These are phyloP conservation scores for Murraya koenigii DNA, from an alignment of 345 rosid species.

Conservation along the genomic window DNA sequence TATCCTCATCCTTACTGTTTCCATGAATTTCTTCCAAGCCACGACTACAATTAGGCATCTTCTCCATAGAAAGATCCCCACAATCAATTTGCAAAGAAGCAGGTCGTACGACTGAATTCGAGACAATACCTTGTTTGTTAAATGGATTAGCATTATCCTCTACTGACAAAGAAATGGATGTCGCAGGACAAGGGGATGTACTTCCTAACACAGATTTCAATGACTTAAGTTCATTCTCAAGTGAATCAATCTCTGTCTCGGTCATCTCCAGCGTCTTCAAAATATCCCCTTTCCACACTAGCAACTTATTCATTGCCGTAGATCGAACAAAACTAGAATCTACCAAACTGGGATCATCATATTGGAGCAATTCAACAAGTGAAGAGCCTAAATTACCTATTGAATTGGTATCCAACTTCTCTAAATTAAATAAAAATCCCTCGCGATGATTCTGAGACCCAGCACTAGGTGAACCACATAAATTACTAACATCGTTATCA, in stretches of 20 bases:
- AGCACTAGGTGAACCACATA: slow-evolving; percentile 59
- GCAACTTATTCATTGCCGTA: slow-evolving; percentile 58
- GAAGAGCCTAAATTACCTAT: slow-evolving; percentile 56
- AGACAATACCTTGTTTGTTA: slow-evolving; percentile 30
- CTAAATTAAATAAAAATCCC: slow-evolving; percentile 56
- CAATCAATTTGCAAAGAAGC: slow-evolving; percentile 44
- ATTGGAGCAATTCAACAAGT: slow-evolving; percentile 61
- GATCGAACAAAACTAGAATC: slow-evolving; percentile 60
- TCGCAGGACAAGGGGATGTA: slow-evolving; percentile 21
- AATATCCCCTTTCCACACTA: slow-evolving; percentile 57
- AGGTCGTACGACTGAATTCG: slow-evolving; percentile 31
- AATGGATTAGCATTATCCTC: slow-evolving; percentile 26
- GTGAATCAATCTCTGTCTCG: slow-evolving; percentile 84
- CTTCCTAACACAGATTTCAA: slow-evolving; percentile 44
- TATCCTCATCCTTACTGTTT: slow-evolving; percentile 46
- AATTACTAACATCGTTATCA: slow-evolving; percentile 52
- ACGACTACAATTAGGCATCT: slow-evolving; percentile 34
- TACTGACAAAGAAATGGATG: slow-evolving; percentile 33
- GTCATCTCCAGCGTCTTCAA: slow-evolving; percentile 70
- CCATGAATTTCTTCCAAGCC: slow-evolving; percentile 33
- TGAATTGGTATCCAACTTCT: slow-evolving; percentile 58
- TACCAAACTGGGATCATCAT: slow-evolving; percentile 48
- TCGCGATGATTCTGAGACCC: slow-evolving; percentile 55
- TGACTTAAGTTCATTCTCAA: slow-evolving; percentile 68
- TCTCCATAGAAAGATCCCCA: slow-evolving; percentile 34